Conservation (phyloP, 1,284 basidiomycete genomes). For the Trichosporon ovoides region DNA sequence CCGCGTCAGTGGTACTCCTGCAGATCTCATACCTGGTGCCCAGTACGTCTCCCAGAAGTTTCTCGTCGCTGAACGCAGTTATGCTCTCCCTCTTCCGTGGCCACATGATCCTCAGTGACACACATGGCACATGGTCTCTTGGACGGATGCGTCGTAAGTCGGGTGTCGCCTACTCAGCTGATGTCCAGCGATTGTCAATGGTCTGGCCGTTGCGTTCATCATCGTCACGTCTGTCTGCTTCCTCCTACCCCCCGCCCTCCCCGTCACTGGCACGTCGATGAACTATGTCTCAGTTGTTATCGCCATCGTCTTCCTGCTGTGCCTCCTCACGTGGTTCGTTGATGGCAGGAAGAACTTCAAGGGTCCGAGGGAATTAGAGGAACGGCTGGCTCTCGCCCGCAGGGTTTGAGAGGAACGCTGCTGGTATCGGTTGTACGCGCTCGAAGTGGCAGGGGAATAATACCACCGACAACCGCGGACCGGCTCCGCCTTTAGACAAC, state of each 20-base stretch:
- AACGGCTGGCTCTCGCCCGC: slow-evolving; percentile 8
- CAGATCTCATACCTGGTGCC: slow-evolving; percentile 48
- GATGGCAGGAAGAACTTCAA: slow-evolving; percentile 44
- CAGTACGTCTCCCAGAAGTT: slow-evolving; percentile 28
- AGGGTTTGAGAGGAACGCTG: no score
- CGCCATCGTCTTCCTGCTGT: slow-evolving; percentile 37
- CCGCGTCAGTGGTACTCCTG: slow-evolving; percentile 45
- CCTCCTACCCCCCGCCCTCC: slow-evolving; percentile 51
- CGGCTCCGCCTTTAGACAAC: no score
- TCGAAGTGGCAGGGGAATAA: no score
- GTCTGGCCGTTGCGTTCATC: slow-evolving; percentile 47
- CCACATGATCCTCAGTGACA: slow-evolving; percentile 41
- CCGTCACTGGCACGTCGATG: slow-evolving; percentile 47
- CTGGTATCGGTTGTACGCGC: no score
- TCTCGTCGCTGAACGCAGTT: slow-evolving; percentile 17
- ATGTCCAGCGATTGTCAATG: slow-evolving; percentile 26
- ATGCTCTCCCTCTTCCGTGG: slow-evolving; percentile 48
- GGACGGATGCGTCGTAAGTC: slow-evolving; percentile 34
- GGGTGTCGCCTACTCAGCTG: slow-evolving; percentile 12
- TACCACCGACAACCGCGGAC: no score
- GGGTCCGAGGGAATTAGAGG: slow-evolving; percentile 45
- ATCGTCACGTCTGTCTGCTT: slow-evolving; percentile 51
- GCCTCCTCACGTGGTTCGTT: slow-evolving; percentile 41
- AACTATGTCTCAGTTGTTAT: slow-evolving; percentile 49
- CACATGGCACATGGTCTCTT: slow-evolving; percentile 32